Conservation (phyloP, 148 eudicot genomes). For the Arctostaphylos glauca region DNA sequence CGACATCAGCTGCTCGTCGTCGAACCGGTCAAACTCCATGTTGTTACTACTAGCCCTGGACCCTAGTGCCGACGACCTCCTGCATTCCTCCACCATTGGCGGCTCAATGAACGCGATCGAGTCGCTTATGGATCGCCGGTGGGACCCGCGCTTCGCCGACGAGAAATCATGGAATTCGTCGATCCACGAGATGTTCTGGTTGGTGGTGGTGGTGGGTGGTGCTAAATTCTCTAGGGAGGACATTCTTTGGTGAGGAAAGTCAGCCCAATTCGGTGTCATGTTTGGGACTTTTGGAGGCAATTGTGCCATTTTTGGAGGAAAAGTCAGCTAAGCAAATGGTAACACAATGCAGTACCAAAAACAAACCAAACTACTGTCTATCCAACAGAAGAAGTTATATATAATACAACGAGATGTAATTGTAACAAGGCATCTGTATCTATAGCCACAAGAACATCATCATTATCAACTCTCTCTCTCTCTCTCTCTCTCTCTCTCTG, state of each 20-base stretch:
- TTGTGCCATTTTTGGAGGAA: conserved; percentile 53
- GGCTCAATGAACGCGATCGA: conserved; percentile 64
- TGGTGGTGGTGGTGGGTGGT: conserved; percentile 9
- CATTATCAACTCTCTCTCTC: conserved; percentile 8
- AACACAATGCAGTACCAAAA: neutral
- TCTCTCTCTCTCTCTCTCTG: conserved; percentile 9
- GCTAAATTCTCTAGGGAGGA: conserved; percentile 29
- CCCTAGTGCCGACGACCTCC: conserved; percentile 18
- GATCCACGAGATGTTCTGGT: conserved; percentile 46
- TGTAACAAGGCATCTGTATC: neutral
- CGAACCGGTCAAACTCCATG: conserved; percentile 55
- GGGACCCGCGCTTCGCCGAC: conserved; percentile 55
- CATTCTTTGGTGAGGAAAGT: conserved; percentile 38
- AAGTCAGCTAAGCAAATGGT: neutral
- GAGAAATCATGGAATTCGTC: conserved; percentile 84
- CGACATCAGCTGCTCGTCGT: conserved; percentile 84
- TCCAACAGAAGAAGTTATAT: conserved; percentile 14
- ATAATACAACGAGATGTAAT: neutral
- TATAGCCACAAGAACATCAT: conserved; percentile 28
- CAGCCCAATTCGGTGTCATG: conserved; percentile 49
- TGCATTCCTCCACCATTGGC: conserved; percentile 33
- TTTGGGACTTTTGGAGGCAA: conserved; percentile 75
- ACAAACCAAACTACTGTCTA: conserved; percentile 20
- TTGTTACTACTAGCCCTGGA: neutral
- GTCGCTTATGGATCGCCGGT: conserved; percentile 62